phyloP scores from a whole-genome alignment of 2,329 filamentous ascomycete genomes.

The Lojkania enalia region DNA sequence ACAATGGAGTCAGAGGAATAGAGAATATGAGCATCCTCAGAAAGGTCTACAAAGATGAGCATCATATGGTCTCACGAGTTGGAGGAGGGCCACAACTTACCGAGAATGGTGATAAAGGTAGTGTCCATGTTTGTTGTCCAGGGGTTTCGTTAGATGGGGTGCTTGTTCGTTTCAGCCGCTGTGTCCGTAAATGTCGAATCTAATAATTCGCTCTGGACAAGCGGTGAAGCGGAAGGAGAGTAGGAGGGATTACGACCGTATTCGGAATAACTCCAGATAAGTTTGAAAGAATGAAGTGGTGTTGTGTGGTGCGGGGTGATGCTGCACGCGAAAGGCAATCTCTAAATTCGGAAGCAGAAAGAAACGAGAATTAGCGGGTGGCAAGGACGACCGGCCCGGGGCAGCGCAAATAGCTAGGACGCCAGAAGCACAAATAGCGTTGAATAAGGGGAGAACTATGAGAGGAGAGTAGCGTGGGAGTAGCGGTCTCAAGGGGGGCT shows the following conservation, averaged over 20 bases:
- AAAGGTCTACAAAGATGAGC: constrained; percentile 61
- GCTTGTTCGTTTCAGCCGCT: constrained; percentile 23
- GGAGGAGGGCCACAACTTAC: constrained; percentile 55
- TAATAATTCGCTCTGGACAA: constrained; percentile 43
- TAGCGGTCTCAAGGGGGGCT: too few relatives aligned
- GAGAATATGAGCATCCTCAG: constrained; percentile 74
- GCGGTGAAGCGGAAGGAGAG: constrained; percentile 26
- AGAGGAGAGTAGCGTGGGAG: too few relatives aligned
- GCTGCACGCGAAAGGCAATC: neutral
- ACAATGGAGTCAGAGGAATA: constrained; percentile 83
- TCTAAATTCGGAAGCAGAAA: neutral
- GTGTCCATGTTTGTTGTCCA: constrained; percentile 65
- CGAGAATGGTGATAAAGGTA: constrained; percentile 90
- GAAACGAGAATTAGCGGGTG: neutral
- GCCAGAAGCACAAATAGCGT: too few relatives aligned
- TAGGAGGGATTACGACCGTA: constrained; percentile 7
- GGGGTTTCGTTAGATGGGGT: constrained; percentile 3
- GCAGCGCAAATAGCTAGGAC: too few relatives aligned
- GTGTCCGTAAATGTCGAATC: constrained; percentile 38
- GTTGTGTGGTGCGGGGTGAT: neutral
- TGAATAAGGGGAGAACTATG: too few relatives aligned
- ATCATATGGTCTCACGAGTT: constrained; percentile 9
- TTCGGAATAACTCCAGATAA: neutral
- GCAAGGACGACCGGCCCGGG: too few relatives aligned
- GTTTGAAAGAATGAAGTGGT: neutral